Conservation (phyloP, 345 rosid genomes). For the Eutrema japonicum region DNA sequence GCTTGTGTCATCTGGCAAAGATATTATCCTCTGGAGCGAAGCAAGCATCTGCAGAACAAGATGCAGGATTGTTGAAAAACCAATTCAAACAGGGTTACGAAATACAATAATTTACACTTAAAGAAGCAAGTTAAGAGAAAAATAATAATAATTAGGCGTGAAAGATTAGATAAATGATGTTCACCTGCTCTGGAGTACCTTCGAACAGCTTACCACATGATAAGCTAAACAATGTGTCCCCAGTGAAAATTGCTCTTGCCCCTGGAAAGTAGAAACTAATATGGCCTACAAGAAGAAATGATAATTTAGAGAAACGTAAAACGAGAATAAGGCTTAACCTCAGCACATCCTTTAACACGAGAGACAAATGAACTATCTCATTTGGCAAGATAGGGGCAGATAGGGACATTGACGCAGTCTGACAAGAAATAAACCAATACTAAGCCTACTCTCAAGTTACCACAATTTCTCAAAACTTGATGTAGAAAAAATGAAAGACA, state of each 20-base stretch:
- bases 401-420: not conserved
- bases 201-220: conserved; percentile 94
- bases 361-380: not conserved
- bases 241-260: conserved; percentile 73
- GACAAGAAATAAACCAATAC: not conserved
- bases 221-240: conserved; percentile 89
- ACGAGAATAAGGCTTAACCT: not conserved
- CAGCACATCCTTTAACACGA: not conserved
- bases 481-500: not conserved
- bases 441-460: not conserved
- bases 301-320: not conserved
- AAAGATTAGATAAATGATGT: not conserved
- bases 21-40: conserved; percentile 55
- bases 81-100: not conserved
- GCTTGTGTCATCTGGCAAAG: conserved; percentile 49
- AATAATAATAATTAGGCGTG: not conserved
- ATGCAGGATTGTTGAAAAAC: conserved; percentile 3
- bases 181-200: conserved; percentile 76
- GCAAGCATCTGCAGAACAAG: conserved; percentile 70
- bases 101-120: not conserved
- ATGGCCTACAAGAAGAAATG: conserved; percentile 59
- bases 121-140: not conserved
- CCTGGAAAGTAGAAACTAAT: conserved; percentile 88
- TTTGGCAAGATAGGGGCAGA: not conserved
- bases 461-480: not conserved